Percentiles rank a stretch among this genome's conserved stretches.
These are phyloP conservation scores for Penicillium sp. DNA, from an alignment of 2,329 filamentous ascomycete species.

Conservation along the genomic window DNA sequence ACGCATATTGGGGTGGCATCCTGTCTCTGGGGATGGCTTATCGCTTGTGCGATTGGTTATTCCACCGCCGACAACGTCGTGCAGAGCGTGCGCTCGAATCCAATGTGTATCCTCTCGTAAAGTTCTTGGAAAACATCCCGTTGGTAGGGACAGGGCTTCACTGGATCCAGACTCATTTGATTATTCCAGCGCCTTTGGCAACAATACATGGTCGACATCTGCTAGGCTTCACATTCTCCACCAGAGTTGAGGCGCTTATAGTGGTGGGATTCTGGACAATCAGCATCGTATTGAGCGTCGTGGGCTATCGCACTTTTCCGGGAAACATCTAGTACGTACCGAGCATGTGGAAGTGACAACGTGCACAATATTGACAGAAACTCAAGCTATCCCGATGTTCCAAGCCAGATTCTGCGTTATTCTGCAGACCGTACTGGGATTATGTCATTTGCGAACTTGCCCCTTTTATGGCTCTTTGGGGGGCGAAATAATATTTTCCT, in stretches of 20 bases:
- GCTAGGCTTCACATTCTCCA: conserved; percentile 48
- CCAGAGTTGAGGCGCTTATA: conserved; percentile 47
- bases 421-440: conserved; percentile 63
- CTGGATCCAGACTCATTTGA: conserved; percentile 40
- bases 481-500: conserved; percentile 65
- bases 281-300: conserved; percentile 43
- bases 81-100: not conserved
- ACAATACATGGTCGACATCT: conserved; percentile 39
- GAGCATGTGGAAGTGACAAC: not conserved
- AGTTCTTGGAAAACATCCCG: not conserved
- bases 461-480: conserved; percentile 64
- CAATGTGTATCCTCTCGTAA: conserved; percentile 3
- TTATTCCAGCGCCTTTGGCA: conserved; percentile 45
- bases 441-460: conserved; percentile 62
- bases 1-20: conserved; percentile 42
- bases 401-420: conserved; percentile 51
- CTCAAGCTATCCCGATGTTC: conserved; percentile 27
- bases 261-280: conserved; percentile 46
- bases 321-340: conserved; percentile 49
- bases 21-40: conserved; percentile 35
- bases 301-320: conserved; percentile 46
- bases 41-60: conserved; percentile 26
- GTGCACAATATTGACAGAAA: conserved; percentile 3
- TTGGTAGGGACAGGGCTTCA: conserved; percentile 16
- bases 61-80: conserved; percentile 10